Evolutionary conservation across 305 asterid genomes (phyloP).

Genomic region (Fraxinus floribunda): DNA sequence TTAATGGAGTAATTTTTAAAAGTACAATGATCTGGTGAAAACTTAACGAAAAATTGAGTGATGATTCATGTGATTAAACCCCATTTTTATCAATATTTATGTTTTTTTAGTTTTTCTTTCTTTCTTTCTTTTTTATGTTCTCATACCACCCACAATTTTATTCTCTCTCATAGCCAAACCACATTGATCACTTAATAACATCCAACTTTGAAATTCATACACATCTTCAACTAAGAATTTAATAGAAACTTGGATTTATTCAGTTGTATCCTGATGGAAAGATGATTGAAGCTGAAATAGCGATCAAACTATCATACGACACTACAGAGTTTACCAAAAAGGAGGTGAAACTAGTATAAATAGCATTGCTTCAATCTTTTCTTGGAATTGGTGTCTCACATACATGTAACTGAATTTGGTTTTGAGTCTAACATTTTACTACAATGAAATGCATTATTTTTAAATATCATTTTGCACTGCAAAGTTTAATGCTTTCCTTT

Average conservation of each 20-base stretch:
- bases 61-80: no score
- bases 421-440: neutral
- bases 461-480: neutral
- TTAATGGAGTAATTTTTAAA: no score
- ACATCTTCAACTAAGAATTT: neutral
- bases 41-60: no score
- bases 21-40: no score
- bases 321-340: slow-evolving; percentile 88
- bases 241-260: slow-evolving; percentile 26
- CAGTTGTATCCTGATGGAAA: slow-evolving; percentile 95
- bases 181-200: no score
- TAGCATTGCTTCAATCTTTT: slow-evolving; percentile 95
- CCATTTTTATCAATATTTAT: no score
- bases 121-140: no score
- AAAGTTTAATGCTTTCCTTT: neutral
- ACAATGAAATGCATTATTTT: neutral
- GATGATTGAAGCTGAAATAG: slow-evolving; percentile 78
- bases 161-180: no score
- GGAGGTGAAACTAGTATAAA: slow-evolving; percentile 99
- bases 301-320: slow-evolving; percentile 72
- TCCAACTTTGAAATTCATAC: neutral
- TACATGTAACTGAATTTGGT: slow-evolving; percentile 52
- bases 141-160: no score
- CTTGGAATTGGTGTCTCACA: slow-evolving; percentile 96
- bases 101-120: no score